These are phyloP conservation scores for Haplosporangium sp. DNA, from an alignment of 371 early-diverging fungal species.

Conservation along the genomic window DNA sequence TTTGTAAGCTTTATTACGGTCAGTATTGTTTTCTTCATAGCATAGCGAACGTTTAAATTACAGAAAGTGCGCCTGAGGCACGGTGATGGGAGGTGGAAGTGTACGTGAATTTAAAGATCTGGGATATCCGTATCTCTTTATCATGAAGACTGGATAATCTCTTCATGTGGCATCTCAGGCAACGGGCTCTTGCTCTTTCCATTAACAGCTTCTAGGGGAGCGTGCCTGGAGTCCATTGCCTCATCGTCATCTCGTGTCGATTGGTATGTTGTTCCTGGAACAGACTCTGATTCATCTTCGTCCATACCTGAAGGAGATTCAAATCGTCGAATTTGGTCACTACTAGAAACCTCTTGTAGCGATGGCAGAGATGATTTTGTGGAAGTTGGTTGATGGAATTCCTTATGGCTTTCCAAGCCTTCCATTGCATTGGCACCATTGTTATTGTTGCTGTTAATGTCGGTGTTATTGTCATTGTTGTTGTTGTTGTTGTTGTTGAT, in stretches of 20 bases:
- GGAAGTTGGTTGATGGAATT: background rate
- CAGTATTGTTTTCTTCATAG: background rate
- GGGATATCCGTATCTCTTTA: background rate
- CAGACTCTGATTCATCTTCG: conserved; percentile 12
- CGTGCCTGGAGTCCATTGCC: background rate
- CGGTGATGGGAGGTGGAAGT: background rate
- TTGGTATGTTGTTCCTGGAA: background rate
- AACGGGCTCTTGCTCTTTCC: conserved; percentile 1
- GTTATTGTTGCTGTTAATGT: background rate
- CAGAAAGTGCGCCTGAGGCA: background rate
- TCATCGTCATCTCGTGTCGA: background rate
- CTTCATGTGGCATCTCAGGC: conserved; percentile 20
- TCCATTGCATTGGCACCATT: background rate
- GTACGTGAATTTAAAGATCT: background rate
- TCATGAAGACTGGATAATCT: conserved; percentile 7
- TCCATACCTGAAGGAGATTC: conserved; percentile 33
- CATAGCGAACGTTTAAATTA: background rate
- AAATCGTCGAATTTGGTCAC: conserved; percentile 15
- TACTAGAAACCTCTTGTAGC: background rate
- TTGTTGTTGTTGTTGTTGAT: too few relatives aligned
- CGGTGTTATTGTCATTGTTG: too few relatives aligned
- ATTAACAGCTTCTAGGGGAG: background rate
- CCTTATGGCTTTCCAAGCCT: background rate
- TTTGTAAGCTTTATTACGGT: background rate
- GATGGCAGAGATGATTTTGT: conserved; percentile 1